These are phyloP conservation scores for Neurospora cerealis DNA, from an alignment of 495 filamentous ascomycete species.

Conservation along the genomic window DNA sequence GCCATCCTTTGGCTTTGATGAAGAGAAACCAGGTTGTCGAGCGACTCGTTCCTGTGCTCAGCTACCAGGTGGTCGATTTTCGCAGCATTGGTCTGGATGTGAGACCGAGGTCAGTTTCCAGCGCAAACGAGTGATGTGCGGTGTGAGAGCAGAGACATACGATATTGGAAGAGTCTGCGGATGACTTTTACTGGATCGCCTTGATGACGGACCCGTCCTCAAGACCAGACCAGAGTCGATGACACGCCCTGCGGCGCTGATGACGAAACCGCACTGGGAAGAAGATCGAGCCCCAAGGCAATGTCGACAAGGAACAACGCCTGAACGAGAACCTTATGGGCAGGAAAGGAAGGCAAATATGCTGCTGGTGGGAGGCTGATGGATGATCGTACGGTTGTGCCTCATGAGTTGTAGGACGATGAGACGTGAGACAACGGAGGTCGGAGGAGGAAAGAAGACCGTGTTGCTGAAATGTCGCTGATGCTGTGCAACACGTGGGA, in stretches of 20 bases:
- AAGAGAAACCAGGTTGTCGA: background rate
- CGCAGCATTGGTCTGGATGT: background rate
- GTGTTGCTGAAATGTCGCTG: background rate
- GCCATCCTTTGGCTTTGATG: background rate
- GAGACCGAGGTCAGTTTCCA: background rate
- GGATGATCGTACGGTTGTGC: background rate
- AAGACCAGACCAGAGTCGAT: background rate
- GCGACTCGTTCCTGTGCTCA: background rate
- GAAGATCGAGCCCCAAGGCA: background rate
- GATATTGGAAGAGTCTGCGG: background rate
- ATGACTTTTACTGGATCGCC: background rate
- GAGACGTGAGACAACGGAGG: background rate
- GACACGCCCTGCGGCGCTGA: background rate
- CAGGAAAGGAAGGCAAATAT: background rate
- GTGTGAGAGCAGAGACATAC: background rate
- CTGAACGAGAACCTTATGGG: background rate
- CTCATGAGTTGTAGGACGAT: background rate
- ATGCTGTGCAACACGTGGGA: background rate
- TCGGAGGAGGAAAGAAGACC: background rate
- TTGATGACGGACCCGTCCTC: background rate
- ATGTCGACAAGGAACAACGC: background rate
- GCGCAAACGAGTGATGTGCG: background rate
- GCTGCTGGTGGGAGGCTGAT: background rate
- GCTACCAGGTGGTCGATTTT: background rate
- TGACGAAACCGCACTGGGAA: background rate